Evolutionary conservation across 345 rosid species (phyloP).

Genomic region (Chamaenerion angustifolium): DNA sequence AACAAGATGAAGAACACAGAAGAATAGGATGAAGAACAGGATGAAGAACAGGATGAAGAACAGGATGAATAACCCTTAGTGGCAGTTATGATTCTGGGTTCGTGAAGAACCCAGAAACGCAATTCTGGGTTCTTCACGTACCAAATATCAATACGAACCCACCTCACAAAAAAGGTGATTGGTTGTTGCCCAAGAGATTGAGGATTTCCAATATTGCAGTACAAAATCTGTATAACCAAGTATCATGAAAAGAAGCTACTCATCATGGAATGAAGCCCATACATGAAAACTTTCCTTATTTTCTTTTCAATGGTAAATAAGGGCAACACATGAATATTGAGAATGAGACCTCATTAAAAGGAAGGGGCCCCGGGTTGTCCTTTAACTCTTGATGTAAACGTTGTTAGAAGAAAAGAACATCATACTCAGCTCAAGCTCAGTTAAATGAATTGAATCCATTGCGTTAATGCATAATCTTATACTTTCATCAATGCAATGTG

Average conservation of each 20-base stretch:
- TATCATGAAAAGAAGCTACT: background rate
- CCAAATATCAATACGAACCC: conserved; percentile 1
- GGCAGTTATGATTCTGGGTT: too few species aligned
- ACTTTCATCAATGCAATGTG: too few species aligned
- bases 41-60: too few species aligned
- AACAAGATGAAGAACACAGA: too few species aligned
- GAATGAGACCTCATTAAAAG: conserved; percentile 69
- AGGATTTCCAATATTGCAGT: conserved; percentile 94
- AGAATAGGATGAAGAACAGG: too few species aligned
- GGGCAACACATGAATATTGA: background rate
- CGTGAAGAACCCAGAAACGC: too few species aligned
- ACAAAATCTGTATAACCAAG: conserved; percentile 41
- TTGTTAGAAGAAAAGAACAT: conserved; percentile 22
- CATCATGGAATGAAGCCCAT: too few species aligned
- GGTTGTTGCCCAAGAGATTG: conserved; percentile 94
- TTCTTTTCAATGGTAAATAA: too few species aligned
- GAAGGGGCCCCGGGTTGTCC: conserved; percentile 46
- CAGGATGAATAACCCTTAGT: too few species aligned
- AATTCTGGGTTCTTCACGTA: too few species aligned
- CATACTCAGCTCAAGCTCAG: background rate
- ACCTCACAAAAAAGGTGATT: conserved; percentile 94
- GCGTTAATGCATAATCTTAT: too few species aligned
- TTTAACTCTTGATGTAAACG: conserved; percentile 58
- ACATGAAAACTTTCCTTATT: too few species aligned
- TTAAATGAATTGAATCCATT: background rate